Evolutionary conservation across 2,329 filamentous ascomycete genomes (phyloP).

Genomic region (Arthroderma sp.): DNA sequence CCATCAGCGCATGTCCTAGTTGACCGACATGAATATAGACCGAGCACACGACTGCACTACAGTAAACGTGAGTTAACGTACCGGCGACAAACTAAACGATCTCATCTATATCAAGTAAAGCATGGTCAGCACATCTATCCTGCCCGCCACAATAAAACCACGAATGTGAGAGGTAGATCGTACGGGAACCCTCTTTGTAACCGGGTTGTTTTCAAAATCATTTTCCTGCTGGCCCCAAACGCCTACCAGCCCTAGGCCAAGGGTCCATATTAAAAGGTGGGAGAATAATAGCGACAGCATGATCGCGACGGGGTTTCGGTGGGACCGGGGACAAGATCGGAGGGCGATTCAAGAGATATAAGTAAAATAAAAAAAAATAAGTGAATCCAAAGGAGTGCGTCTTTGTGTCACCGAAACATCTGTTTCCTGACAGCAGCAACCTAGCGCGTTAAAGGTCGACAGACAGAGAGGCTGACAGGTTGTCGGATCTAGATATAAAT

Average conservation of each 20-base stretch:
- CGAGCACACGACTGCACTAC: no score
- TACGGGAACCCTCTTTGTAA: slow-evolving; percentile 55
- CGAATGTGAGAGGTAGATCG: slow-evolving; percentile 16
- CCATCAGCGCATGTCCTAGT: no score
- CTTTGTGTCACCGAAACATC: slow-evolving; percentile 27
- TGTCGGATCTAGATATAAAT: no score
- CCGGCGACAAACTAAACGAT: slow-evolving; percentile 71
- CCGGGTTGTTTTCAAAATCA: slow-evolving; percentile 37
- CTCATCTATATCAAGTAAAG: slow-evolving; percentile 47
- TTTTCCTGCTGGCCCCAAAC: slow-evolving; percentile 15
- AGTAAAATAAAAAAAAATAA: slow-evolving; percentile 7
- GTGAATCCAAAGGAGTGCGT: slow-evolving; percentile 6
- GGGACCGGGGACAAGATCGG: background rate
- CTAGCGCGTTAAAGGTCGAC: background rate
- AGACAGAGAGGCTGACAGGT: no score
- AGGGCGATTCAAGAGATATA: background rate
- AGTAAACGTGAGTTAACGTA: slow-evolving; percentile 34
- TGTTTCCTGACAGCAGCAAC: slow-evolving; percentile 37
- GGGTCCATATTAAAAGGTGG: slow-evolving; percentile 19
- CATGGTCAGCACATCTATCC: slow-evolving; percentile 10
- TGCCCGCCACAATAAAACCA: no score
- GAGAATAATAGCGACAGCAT: slow-evolving; percentile 10
- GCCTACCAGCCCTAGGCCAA: slow-evolving; percentile 18
- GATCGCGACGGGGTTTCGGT: background rate
- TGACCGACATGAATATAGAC: no score